Conservation (phyloP, 345 rosid genomes). For the Syzygium aromaticum region DNA sequence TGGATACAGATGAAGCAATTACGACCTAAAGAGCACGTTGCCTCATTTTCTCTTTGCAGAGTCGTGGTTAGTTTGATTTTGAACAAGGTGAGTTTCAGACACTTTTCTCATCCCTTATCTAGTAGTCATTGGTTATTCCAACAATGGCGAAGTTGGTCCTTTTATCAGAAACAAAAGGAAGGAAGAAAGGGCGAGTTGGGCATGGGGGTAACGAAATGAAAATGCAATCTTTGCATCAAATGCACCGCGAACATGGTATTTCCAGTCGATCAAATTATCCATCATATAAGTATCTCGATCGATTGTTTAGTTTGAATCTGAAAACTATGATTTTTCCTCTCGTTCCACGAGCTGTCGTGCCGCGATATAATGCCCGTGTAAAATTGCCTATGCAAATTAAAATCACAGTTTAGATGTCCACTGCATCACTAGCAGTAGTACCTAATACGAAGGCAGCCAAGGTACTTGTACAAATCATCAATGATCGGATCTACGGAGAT, state of each 20-base stretch:
- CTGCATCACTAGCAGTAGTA: background rate
- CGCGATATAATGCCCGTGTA: too few species aligned
- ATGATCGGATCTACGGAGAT: background rate
- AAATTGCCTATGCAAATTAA: too few species aligned
- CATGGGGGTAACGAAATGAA: background rate
- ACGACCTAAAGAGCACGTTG: background rate
- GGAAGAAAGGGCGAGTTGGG: background rate
- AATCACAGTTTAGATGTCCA: background rate
- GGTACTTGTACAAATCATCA: background rate
- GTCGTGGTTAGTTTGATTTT: background rate
- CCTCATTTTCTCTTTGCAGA: background rate
- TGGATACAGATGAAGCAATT: background rate
- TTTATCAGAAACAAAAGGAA: background rate
- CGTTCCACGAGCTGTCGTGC: background rate
- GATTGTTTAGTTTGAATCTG: background rate
- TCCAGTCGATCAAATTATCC: background rate
- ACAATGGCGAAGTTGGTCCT: background rate
- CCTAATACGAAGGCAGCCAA: background rate
- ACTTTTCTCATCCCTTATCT: background rate
- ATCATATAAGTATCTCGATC: background rate
- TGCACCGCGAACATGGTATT: background rate
- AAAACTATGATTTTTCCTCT: background rate
- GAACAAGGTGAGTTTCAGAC: background rate
- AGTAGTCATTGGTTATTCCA: background rate
- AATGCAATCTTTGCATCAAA: background rate